Percentiles rank a stretch among this genome's conserved stretches.
phyloP scores from a whole-genome alignment of 163 green algal genomes.

The Scenedesmus sp. region DNA sequence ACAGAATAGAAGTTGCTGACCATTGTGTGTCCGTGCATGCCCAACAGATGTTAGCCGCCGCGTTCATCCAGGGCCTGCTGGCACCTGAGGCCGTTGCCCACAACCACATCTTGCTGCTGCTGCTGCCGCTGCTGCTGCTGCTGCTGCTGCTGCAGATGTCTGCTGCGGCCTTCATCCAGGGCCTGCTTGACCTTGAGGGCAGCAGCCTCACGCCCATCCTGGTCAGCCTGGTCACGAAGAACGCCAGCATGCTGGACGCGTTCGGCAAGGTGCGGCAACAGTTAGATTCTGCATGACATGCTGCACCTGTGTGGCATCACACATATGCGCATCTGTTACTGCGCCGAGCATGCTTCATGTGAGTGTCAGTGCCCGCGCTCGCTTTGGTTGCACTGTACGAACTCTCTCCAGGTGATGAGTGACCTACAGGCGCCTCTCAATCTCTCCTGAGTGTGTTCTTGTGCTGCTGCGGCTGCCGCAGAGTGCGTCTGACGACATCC shows the following conservation, averaged over 20 bases:
- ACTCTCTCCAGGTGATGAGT: too few relatives aligned
- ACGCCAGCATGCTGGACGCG: conserved; percentile 94
- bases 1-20: too few relatives aligned
- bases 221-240: conserved; percentile 90
- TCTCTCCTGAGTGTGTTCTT: neutral
- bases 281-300: neutral
- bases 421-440: neutral
- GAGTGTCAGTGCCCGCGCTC: neutral
- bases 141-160: conserved; percentile 69
- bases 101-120: neutral
- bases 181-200: conserved; percentile 94
- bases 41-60: neutral
- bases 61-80: neutral
- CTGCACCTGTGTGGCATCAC: neutral
- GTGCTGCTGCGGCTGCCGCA: neutral
- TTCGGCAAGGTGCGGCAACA: conserved; percentile 83
- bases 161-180: conserved; percentile 86
- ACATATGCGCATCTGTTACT: neutral
- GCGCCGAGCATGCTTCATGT: neutral
- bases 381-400: neutral
- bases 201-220: conserved; percentile 93
- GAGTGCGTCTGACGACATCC: conserved; percentile 90
- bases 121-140: neutral
- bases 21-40: neutral
- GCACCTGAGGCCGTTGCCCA: too few relatives aligned